phyloP scores from a whole-genome alignment of 2,329 filamentous ascomycete species.

The Fusarium coffeatum region DNA sequence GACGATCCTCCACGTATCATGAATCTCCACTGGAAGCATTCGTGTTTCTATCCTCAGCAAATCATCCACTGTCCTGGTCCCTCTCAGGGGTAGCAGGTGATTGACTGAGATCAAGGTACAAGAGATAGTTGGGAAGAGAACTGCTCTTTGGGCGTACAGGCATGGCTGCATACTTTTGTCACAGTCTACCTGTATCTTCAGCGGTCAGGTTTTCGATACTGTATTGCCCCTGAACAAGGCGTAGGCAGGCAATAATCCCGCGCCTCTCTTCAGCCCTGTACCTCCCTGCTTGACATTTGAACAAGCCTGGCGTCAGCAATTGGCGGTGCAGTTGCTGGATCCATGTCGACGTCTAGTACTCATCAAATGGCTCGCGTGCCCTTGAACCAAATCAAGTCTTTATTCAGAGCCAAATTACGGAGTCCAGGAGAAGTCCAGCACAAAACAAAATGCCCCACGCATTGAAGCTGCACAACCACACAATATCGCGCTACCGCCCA shows the following conservation, averaged over 20 bases:
- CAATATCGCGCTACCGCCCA: slow-evolving; percentile 18
- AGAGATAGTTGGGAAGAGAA: background rate
- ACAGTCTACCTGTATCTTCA: background rate
- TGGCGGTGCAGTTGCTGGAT: slow-evolving; percentile 17
- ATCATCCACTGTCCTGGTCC: slow-evolving; percentile 3
- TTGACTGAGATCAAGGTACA: background rate
- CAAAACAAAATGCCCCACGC: slow-evolving; percentile 29
- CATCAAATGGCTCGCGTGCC: slow-evolving; percentile 33
- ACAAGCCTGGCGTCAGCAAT: slow-evolving; percentile 9
- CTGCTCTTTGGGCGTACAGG: background rate
- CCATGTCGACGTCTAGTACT: slow-evolving; percentile 9
- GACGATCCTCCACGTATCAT: slow-evolving; percentile 36
- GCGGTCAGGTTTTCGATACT: background rate
- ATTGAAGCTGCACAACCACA: slow-evolving; percentile 17
- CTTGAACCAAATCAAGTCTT: slow-evolving; percentile 33
- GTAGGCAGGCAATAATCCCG: slow-evolving; percentile 23
- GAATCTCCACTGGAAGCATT: slow-evolving; percentile 29
- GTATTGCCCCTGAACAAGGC: slow-evolving; percentile 18
- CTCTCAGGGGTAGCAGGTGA: slow-evolving; percentile 1
- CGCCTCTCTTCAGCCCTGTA: slow-evolving; percentile 36
- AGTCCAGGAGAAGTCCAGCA: slow-evolving; percentile 22
- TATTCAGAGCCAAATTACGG: slow-evolving; percentile 23
- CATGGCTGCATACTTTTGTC: background rate
- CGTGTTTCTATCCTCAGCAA: slow-evolving; percentile 29
- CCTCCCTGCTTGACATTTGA: slow-evolving; percentile 20